These are phyloP conservation scores for Tausonia pullulans DNA, from an alignment of 1,284 basidiomycete genomes.

Conservation along the genomic window DNA sequence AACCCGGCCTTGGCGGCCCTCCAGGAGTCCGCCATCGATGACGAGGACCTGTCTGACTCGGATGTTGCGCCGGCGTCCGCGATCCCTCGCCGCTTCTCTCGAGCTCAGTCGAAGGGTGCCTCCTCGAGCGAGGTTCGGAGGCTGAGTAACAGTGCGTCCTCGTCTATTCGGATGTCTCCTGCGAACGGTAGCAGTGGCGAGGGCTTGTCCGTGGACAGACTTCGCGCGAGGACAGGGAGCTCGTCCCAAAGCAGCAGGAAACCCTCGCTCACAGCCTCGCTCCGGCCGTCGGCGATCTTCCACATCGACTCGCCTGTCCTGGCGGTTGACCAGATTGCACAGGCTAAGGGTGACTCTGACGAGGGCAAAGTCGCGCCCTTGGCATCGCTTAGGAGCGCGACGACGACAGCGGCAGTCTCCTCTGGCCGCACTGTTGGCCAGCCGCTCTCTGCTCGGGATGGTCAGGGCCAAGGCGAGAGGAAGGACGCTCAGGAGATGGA, in stretches of 20 bases:
- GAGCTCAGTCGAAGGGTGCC: constrained; percentile 1
- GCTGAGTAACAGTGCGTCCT: neutral
- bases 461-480: too few relatives aligned
- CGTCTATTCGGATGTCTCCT: neutral
- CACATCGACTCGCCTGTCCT: neutral
- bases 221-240: neutral
- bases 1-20: too few relatives aligned
- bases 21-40: constrained; percentile 8
- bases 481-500: too few relatives aligned
- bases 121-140: neutral
- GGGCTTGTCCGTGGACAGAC: neutral
- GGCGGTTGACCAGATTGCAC: too few relatives aligned
- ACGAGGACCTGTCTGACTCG: neutral
- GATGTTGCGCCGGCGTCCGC: constrained; percentile 1
- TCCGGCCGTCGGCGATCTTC: neutral
- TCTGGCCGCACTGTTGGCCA: too few relatives aligned
- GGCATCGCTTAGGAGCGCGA: too few relatives aligned
- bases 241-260: neutral
- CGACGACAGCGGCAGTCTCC: too few relatives aligned
- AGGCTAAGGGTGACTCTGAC: neutral
- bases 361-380: too few relatives aligned
- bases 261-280: neutral
- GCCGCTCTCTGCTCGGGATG: too few relatives aligned
- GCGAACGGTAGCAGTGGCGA: neutral
- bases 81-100: constrained; percentile 4